phyloP scores from a whole-genome alignment of 1,284 basidiomycete genomes.

The Irpex rosettiformis region DNA sequence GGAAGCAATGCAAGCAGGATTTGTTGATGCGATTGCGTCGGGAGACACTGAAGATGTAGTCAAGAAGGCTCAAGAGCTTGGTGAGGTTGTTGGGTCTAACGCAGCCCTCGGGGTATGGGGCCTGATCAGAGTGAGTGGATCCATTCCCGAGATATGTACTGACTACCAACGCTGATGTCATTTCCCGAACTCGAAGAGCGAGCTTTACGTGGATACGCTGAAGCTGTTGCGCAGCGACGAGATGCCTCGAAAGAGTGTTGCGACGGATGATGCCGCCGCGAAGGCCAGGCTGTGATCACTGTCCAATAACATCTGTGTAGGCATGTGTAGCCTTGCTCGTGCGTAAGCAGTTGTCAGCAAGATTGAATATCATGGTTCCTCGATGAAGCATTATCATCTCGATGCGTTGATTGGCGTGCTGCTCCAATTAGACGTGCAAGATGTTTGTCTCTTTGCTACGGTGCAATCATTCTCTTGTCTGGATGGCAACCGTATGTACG shows the following conservation, averaged over 20 bases:
- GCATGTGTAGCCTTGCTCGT: not conserved
- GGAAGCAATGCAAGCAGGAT: conserved; percentile 65
- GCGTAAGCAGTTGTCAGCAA: not conserved
- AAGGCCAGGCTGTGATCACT: conserved; percentile 30
- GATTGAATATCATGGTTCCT: not conserved
- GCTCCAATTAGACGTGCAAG: not conserved
- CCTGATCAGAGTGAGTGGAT: conserved; percentile 47
- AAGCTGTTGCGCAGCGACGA: conserved; percentile 28
- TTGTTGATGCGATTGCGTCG: conserved; percentile 72
- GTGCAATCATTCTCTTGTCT: not conserved
- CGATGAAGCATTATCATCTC: not conserved
- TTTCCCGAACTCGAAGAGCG: conserved; percentile 29
- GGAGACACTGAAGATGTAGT: conserved; percentile 57
- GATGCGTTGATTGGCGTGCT: not conserved
- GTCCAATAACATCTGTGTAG: not conserved
- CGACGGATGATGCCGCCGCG: conserved; percentile 30
- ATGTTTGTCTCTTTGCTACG: not conserved
- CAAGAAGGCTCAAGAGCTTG: conserved; percentile 56
- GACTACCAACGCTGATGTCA: conserved; percentile 3
- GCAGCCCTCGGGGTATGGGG: conserved; percentile 63
- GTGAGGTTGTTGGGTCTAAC: conserved; percentile 43
- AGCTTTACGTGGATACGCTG: conserved; percentile 36
- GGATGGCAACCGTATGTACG: not conserved
- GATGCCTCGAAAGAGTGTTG: conserved; percentile 19
- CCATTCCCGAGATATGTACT: not conserved